phyloP scores from a whole-genome alignment of 2,329 filamentous ascomycete species.

The Apiospora koreana region DNA sequence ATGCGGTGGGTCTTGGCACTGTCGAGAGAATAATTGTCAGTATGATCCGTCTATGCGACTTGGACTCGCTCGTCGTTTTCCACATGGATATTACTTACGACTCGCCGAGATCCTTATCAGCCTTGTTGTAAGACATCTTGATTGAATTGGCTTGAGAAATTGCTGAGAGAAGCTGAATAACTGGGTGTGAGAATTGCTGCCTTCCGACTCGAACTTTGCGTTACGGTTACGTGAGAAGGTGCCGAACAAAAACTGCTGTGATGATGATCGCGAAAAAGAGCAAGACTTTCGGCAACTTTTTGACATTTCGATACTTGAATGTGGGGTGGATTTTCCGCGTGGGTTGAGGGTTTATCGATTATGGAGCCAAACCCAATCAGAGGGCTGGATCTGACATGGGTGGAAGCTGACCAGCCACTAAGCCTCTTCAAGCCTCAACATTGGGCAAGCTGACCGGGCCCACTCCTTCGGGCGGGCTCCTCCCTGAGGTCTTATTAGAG shows the following conservation, averaged over 20 bases:
- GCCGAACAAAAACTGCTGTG: slow-evolving; percentile 18
- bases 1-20: slow-evolving; percentile 37
- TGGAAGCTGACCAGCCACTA: background rate
- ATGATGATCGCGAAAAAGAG: slow-evolving; percentile 7
- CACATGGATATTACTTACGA: slow-evolving; percentile 36
- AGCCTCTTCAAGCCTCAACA: background rate
- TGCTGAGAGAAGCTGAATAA: slow-evolving; percentile 1
- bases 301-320: slow-evolving; percentile 3
- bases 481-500: slow-evolving; percentile 1
- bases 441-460: background rate
- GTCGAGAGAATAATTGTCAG: background rate
- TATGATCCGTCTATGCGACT: background rate
- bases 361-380: background rate
- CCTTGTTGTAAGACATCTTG: slow-evolving; percentile 93
- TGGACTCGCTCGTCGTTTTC: background rate
- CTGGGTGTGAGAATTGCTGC: slow-evolving; percentile 38
- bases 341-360: slow-evolving; percentile 9
- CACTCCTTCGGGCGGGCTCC: background rate
- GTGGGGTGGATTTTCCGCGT: slow-evolving; percentile 13
- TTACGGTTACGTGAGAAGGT: slow-evolving; percentile 81
- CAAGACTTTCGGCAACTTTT: slow-evolving; percentile 6
- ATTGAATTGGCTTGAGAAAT: slow-evolving; percentile 10
- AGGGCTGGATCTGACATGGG: background rate
- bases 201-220: slow-evolving; percentile 78
- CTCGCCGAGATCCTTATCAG: slow-evolving; percentile 91